Base-by-base conservation (phyloP, 306 rosid species). In the Prunus salicina region DNA sequence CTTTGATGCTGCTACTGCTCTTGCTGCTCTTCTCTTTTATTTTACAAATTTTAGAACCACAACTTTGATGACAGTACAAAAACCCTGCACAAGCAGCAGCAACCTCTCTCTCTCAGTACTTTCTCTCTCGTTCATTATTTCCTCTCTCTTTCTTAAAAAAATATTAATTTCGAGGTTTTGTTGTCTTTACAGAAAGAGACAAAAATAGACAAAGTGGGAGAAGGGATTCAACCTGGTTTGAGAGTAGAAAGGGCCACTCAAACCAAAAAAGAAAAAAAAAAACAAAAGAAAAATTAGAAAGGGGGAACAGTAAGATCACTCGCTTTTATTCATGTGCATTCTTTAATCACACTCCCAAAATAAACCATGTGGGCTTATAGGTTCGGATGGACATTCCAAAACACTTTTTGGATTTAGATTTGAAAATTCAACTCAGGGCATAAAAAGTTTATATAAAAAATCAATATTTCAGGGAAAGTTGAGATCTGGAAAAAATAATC, bases 101-200 rank as follows among this genome's bases (percentile, higher is more conserved):
- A 13, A 24, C 64, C 76, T 12, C 67, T 47, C 20, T 18, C 34
- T 53, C 27, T 27, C 64, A 7, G 18, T 19, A 34, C 16, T 13
- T 49, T 67, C 38, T 67, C 46, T 67, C 14, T 34, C 9, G 1
- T 58, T 5, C 30, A 28, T 57, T 64, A 32, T 45, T 53, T 46
- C 13, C 11, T 41, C 43, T 14, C 12, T 2, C 66, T 24, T 15
- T 58, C 14, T 24, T 28, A 6, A 11, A 2, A 3, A 56, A 56
- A 56, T 71, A 22, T 7, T 28, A 5, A 2, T 80, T 50, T 50
- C 7, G 13, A 27, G 64, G 56, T 70, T 71, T 79, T 66, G 41
- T 27, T 67, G 72, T 58, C 76, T 64, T 65, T 71, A 71, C 78
- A 30, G 73, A 79, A 71, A 20, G 74, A 77, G 79, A 72, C 87